Conservation (phyloP, 306 rosid genomes). For the Castanospermum australe region DNA sequence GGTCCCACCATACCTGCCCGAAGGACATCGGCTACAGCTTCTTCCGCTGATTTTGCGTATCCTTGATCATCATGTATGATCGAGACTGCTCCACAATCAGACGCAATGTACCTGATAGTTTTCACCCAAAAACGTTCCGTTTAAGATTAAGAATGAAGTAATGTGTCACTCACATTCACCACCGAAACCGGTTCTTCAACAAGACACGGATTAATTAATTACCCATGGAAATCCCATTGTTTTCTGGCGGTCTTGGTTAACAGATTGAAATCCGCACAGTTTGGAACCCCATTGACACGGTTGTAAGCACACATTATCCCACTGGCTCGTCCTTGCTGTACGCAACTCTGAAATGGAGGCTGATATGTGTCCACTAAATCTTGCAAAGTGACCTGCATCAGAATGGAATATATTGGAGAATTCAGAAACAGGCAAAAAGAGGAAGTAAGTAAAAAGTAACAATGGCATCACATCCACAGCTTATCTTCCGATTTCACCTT, state of each 20-base stretch:
- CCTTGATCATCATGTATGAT: constrained; percentile 53
- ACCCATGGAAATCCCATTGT: constrained; percentile 84
- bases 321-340: constrained; percentile 69
- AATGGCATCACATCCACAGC: neutral
- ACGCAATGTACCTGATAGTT: constrained; percentile 65
- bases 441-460: neutral
- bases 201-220: neutral
- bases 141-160: neutral
- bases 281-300: constrained; percentile 84
- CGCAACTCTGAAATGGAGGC: constrained; percentile 84
- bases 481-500: neutral
- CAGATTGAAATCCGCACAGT: constrained; percentile 76
- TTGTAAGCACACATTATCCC: constrained; percentile 96
- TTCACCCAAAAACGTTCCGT: neutral
- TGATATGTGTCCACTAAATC: constrained; percentile 88
- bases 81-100: constrained; percentile 88
- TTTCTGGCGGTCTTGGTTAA: constrained; percentile 58
- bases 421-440: neutral
- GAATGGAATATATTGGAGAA: neutral
- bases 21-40: constrained; percentile 78
- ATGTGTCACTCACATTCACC: neutral
- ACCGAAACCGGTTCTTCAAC: too few relatives aligned
- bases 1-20: constrained; percentile 56
- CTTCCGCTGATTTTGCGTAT: constrained; percentile 70
- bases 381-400: constrained; percentile 66